Evolutionary conservation across 2,329 filamentous ascomycete genomes (phyloP).

Genomic region (Pyricularia grisea): DNA sequence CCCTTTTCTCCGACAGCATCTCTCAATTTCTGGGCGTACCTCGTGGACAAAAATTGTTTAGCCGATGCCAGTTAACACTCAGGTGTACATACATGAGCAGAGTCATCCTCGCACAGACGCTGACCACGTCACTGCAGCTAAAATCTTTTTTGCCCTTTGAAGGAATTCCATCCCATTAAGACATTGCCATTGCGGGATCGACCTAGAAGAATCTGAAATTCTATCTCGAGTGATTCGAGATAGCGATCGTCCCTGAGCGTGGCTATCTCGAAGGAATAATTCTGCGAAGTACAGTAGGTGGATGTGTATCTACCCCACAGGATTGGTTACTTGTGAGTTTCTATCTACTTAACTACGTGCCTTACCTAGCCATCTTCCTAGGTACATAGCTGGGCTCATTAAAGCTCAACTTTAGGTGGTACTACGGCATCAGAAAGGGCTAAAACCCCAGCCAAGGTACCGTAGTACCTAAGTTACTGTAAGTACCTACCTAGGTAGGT

Average conservation of each 20-base stretch:
- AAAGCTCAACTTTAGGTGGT: neutral
- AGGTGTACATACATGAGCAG: neutral
- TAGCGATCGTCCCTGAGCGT: neutral
- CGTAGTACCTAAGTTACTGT: too few species aligned
- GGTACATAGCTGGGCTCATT: neutral
- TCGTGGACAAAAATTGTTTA: neutral
- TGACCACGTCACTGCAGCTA: neutral
- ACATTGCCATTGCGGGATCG: neutral
- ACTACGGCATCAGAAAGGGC: too few species aligned
- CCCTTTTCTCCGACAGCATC: neutral
- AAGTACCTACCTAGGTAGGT: too few species aligned
- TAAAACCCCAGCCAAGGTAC: too few species aligned
- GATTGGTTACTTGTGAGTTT: neutral
- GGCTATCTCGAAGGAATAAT: neutral
- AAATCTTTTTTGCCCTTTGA: neutral
- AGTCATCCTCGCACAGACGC: neutral
- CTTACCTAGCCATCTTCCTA: too few species aligned
- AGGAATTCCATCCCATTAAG: neutral
- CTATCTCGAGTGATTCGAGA: neutral
- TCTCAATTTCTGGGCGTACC: neutral
- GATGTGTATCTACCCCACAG: neutral
- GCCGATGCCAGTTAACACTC: neutral
- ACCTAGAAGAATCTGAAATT: neutral
- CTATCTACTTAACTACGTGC: too few species aligned
- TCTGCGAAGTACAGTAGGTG: too few species aligned